A percentile compares a stretch with the other conserved stretches of the same genome.
Conservation (phyloP, 495 filamentous ascomycete species). For the Penicillium paradoxum region DNA sequence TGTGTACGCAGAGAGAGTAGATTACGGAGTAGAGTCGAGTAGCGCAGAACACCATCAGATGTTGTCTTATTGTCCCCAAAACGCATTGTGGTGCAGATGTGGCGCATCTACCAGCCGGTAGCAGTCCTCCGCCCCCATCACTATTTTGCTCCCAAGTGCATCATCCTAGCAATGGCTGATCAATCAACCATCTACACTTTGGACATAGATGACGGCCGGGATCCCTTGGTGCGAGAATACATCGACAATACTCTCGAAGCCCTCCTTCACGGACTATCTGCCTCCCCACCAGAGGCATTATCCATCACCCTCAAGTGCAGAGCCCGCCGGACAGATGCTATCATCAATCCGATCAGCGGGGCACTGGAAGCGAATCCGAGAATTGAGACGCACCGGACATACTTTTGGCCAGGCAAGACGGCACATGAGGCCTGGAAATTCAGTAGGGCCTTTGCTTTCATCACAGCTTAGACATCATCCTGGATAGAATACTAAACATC, state of each 20-base stretch:
- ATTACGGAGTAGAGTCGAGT: no score
- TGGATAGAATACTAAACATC: background rate
- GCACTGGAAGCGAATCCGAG: conserved; percentile 25
- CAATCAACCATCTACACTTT: background rate
- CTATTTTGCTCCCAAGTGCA: no score
- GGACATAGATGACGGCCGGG: background rate
- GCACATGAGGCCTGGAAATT: conserved; percentile 62
- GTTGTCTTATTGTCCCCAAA: no score
- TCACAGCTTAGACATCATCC: background rate
- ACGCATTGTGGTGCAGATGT: no score
- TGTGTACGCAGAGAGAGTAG: no score
- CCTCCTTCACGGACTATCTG: conserved; percentile 23
- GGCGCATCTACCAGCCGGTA: background rate
- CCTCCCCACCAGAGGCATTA: conserved; percentile 25
- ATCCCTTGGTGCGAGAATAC: conserved; percentile 23
- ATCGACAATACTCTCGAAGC: conserved; percentile 29
- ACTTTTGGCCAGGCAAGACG: conserved; percentile 55
- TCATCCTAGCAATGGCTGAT: conserved; percentile 5
- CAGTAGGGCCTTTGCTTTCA: conserved; percentile 34
- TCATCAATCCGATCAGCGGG: conserved; percentile 26
- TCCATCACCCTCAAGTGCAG: conserved; percentile 31
- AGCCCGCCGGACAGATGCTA: conserved; percentile 15
- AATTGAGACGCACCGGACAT: conserved; percentile 20
- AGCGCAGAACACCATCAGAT: no score
- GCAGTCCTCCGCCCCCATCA: background rate